A percentile compares a stretch with the other conserved stretches of the same genome.
phyloP scores from a whole-genome alignment of 345 rosid species.

The Theobroma cacao region DNA sequence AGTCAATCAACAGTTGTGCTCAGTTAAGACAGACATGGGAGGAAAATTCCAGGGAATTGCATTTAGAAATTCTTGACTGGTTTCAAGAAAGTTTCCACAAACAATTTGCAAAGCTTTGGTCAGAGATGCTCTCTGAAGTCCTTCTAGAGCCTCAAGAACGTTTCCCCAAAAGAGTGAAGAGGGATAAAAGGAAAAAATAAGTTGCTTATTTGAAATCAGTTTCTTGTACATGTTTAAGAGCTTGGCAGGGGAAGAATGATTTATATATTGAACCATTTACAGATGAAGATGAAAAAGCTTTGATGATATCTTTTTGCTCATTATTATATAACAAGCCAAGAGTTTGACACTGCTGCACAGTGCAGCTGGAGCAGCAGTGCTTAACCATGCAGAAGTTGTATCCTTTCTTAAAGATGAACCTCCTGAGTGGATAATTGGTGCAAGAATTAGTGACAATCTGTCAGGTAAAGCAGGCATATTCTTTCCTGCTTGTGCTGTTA shows the following conservation, averaged over 20 bases:
- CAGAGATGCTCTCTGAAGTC: slow-evolving; percentile 49
- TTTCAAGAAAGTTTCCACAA: slow-evolving; percentile 56
- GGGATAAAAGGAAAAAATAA: slow-evolving; percentile 20
- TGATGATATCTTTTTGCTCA: too few species aligned
- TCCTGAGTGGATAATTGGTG: slow-evolving; percentile 61
- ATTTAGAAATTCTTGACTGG: slow-evolving; percentile 60
- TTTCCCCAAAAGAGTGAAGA: slow-evolving; percentile 25
- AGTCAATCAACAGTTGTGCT: slow-evolving; percentile 43
- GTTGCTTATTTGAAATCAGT: not conserved
- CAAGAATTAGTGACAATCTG: slow-evolving; percentile 79
- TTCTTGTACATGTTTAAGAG: too few species aligned
- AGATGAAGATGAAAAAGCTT: too few species aligned
- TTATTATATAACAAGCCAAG: too few species aligned
- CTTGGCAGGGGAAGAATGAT: too few species aligned
- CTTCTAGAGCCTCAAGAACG: slow-evolving; percentile 34
- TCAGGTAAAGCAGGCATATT: slow-evolving; percentile 47
- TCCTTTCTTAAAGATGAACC: slow-evolving; percentile 70
- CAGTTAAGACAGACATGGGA: slow-evolving; percentile 55
- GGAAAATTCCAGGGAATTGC: slow-evolving; percentile 41
- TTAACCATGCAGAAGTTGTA: slow-evolving; percentile 92
- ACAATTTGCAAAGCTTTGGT: slow-evolving; percentile 59
- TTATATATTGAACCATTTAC: too few species aligned
- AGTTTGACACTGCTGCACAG: slow-evolving; percentile 84
- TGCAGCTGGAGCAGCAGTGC: slow-evolving; percentile 95
- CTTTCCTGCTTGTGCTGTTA: too few species aligned